Conservation (phyloP, 345 rosid genomes). For the Salix koriyanagi region DNA sequence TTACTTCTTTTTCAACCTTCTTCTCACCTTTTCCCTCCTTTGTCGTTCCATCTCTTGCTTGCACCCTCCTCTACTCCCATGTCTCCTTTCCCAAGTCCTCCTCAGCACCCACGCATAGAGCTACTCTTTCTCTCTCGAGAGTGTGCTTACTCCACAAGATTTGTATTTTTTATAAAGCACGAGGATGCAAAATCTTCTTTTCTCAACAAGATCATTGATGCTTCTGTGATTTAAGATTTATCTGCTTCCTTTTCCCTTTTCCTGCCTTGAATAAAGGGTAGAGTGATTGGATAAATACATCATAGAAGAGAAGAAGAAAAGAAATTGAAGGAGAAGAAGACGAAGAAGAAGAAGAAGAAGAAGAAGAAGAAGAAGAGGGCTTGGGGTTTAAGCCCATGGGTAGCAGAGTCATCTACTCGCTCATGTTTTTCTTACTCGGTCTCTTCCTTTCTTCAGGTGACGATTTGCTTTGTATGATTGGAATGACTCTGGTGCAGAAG, state of each 20-base stretch:
- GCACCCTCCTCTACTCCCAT: slow-evolving; percentile 11
- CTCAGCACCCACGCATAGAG: not conserved
- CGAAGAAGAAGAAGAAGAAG: not conserved
- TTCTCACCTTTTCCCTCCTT: slow-evolving; percentile 32
- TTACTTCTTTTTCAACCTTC: slow-evolving; percentile 24
- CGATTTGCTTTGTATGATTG: not conserved
- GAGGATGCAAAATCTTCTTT: slow-evolving; percentile 12
- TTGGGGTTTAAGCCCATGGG: slow-evolving; percentile 23
- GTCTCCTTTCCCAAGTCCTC: slow-evolving; percentile 8
- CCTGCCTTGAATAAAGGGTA: not conserved
- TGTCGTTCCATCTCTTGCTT: slow-evolving; percentile 20
- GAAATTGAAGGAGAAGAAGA: slow-evolving; percentile 6
- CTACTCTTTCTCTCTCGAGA: slow-evolving; percentile 3
- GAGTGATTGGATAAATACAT: not conserved
- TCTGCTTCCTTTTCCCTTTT: slow-evolving; percentile 6
- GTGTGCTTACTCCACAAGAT: slow-evolving; percentile 5
- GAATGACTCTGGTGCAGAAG: not conserved
- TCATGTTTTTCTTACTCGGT: slow-evolving; percentile 14
- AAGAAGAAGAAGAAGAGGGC: not conserved
- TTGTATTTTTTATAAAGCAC: not conserved
- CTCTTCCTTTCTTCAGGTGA: slow-evolving; percentile 37
- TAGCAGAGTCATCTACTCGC: slow-evolving; percentile 8
- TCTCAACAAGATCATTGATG: slow-evolving; percentile 13
- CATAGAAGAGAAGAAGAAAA: not conserved
- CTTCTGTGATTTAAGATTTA: slow-evolving; percentile 15